Evolutionary conservation across 2,329 filamentous ascomycete species (phyloP).

Genomic region (Fusarium acutatum): DNA sequence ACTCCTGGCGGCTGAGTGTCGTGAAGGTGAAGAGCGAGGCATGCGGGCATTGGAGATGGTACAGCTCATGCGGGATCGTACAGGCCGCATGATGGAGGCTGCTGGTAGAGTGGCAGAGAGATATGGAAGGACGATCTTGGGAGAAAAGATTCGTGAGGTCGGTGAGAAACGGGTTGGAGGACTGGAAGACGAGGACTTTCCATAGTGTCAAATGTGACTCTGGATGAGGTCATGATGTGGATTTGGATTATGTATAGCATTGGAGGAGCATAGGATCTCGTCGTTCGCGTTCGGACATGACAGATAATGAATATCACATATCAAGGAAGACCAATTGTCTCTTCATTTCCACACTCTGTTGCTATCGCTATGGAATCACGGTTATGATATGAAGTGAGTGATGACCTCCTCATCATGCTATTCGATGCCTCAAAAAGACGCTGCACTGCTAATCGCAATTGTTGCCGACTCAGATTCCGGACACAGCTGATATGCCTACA

Average conservation of each 20-base stretch:
- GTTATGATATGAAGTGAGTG: neutral
- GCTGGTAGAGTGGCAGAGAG: constrained; percentile 88
- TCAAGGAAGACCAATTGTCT: neutral
- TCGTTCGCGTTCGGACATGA: neutral
- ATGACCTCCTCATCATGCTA: neutral
- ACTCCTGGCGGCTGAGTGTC: constrained; percentile 87
- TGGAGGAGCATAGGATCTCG: neutral
- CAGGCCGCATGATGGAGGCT: constrained; percentile 89
- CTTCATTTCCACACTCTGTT: neutral
- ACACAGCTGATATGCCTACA: neutral
- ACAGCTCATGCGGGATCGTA: constrained; percentile 81
- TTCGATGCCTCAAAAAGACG: neutral
- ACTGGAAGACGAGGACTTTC: constrained; percentile 64
- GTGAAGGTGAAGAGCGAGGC: constrained; percentile 89
- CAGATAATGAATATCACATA: neutral
- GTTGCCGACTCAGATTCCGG: neutral
- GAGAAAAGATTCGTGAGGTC: constrained; percentile 89
- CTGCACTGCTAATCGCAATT: neutral
- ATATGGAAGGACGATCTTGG: constrained; percentile 81
- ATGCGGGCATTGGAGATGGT: constrained; percentile 97
- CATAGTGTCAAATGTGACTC: neutral
- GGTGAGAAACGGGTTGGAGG: constrained; percentile 75
- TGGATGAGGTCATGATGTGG: neutral
- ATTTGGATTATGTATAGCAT: neutral
- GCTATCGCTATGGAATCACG: neutral